Evolutionary conservation across 345 rosid genomes (phyloP).

Genomic region (Gossypium australe): DNA sequence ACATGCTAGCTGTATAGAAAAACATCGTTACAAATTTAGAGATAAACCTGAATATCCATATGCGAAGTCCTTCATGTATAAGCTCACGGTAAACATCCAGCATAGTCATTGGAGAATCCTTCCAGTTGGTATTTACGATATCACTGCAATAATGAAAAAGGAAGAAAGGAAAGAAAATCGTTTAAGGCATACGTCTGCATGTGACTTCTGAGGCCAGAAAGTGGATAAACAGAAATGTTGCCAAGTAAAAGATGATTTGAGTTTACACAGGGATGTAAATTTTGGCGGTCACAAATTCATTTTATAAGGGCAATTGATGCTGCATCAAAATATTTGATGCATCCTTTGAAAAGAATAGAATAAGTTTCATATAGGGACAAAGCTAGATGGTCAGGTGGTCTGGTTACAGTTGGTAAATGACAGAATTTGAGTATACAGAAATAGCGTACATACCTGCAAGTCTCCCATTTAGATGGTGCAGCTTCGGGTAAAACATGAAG

Average conservation of each 20-base stretch:
- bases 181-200: background rate
- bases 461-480: constrained; percentile 77
- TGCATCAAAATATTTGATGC: background rate
- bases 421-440: background rate
- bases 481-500: constrained; percentile 63
- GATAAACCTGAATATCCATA: constrained; percentile 90
- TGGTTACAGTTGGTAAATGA: background rate
- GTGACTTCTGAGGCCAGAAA: constrained; percentile 1
- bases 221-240: background rate
- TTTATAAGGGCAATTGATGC: background rate
- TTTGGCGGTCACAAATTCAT: background rate
- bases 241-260: background rate
- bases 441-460: constrained; percentile 62
- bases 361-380: background rate
- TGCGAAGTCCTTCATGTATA: constrained; percentile 64
- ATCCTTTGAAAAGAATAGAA: background rate
- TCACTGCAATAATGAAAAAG: constrained; percentile 30
- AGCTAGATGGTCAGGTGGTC: background rate
- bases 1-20: background rate
- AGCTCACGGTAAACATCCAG: constrained; percentile 77
- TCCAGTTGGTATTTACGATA: constrained; percentile 46
- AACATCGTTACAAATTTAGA: background rate
- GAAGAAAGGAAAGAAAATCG: background rate
- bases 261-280: background rate
- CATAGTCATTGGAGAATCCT: constrained; percentile 61